phyloP scores from a whole-genome alignment of 2,329 filamentous ascomycete species.

The Akanthomyces dipterigenus region DNA sequence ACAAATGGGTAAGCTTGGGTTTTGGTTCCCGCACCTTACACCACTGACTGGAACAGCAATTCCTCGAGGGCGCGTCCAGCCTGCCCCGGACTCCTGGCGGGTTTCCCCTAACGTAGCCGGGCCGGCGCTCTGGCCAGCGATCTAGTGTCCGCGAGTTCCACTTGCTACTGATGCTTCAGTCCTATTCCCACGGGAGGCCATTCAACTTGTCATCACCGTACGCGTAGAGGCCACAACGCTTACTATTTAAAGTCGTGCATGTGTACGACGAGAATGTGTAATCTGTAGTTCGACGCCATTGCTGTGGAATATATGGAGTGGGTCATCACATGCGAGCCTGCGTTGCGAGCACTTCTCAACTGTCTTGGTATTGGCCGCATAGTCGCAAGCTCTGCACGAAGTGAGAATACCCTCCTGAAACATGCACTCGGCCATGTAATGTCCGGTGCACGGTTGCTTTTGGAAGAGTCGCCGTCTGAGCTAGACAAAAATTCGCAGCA shows the following conservation, averaged over 20 bases:
- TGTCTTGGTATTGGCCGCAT: background rate
- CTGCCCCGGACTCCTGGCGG: slow-evolving; percentile 1
- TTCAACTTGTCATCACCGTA: background rate
- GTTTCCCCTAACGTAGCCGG: background rate
- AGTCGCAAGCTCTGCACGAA: background rate
- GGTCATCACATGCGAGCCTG: background rate
- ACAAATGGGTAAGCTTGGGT: background rate
- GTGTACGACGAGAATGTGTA: background rate
- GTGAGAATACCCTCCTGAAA: background rate
- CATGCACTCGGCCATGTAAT: background rate
- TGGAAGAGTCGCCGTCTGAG: background rate
- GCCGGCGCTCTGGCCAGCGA: background rate
- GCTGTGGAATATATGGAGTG: background rate
- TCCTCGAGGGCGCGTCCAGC: background rate
- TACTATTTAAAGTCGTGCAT: background rate
- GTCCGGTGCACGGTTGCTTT: background rate
- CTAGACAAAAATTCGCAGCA: no score
- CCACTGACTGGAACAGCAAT: background rate
- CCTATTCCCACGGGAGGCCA: background rate
- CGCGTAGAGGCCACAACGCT: background rate
- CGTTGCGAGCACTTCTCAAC: background rate
- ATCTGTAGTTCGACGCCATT: background rate
- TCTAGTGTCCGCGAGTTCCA: background rate
- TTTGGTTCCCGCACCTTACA: background rate
- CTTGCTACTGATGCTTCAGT: background rate